phyloP scores from a whole-genome alignment of 2,329 filamentous ascomycete genomes.

The Ramichloridium luteum region DNA sequence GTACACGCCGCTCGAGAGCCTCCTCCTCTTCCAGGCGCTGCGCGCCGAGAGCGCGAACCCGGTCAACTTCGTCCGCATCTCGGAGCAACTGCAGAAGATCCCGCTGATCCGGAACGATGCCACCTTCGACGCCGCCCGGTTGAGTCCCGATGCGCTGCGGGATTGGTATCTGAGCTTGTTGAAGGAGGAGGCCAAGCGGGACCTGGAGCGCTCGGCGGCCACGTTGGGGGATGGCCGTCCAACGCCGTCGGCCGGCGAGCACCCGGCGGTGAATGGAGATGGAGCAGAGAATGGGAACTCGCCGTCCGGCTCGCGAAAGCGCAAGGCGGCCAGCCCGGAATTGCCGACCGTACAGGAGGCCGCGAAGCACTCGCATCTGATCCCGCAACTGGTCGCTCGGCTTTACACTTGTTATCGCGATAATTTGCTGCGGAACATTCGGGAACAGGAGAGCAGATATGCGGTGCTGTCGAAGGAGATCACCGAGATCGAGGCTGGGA shows the following conservation, averaged over 20 bases:
- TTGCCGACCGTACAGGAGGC: constrained; percentile 55
- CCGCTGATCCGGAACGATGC: constrained; percentile 56
- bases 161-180: constrained; percentile 66
- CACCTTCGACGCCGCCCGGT: constrained; percentile 58
- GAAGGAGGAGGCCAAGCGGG: constrained; percentile 53
- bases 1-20: constrained; percentile 76
- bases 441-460: constrained; percentile 59
- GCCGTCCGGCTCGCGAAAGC: constrained; percentile 50
- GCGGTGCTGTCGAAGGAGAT: constrained; percentile 53
- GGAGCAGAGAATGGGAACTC: constrained; percentile 33
- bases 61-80: constrained; percentile 56
- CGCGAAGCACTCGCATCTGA: constrained; percentile 51
- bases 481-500: constrained; percentile 50
- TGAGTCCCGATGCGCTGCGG: constrained; percentile 67
- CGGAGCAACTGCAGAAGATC: constrained; percentile 62
- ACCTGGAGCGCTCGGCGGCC: constrained; percentile 22
- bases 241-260: constrained; percentile 2
- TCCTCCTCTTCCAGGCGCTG: constrained; percentile 73
- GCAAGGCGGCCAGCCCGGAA: constrained; percentile 57
- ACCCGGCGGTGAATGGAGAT: constrained; percentile 9
- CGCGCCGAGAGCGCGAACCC: constrained; percentile 53
- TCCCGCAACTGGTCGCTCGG: constrained; percentile 58
- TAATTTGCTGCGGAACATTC: constrained; percentile 55
- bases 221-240: constrained; percentile 10
- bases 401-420: constrained; percentile 66